Evolutionary conservation across 2,329 filamentous ascomycete species (phyloP).

Genomic region (Colletotrichum sidae): DNA sequence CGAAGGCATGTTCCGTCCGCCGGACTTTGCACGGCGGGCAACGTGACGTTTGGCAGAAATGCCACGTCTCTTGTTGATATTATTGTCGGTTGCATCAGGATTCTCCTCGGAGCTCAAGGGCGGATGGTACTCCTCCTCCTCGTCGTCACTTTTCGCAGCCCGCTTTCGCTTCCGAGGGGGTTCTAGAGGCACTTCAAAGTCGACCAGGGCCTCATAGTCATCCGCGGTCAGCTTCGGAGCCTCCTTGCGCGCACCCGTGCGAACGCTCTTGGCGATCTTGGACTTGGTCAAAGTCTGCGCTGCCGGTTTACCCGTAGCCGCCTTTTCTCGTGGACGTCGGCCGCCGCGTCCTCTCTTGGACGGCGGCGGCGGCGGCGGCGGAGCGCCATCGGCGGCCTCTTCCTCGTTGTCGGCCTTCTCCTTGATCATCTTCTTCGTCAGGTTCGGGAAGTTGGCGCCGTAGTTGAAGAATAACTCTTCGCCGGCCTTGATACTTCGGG

Average conservation of each 20-base stretch:
- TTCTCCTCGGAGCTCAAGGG: conserved; percentile 33
- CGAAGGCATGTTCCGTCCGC: conserved; percentile 13
- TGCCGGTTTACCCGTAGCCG: conserved; percentile 17
- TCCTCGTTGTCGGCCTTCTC: conserved; percentile 49
- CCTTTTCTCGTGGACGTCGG: conserved; percentile 6
- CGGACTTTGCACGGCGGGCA: conserved; percentile 20
- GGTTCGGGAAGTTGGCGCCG: conserved; percentile 74
- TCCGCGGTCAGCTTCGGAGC: conserved; percentile 28
- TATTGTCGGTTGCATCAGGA: not conserved
- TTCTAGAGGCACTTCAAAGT: conserved; percentile 13
- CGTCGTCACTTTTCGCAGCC: conserved; percentile 26
- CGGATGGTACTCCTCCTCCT: conserved; percentile 35
- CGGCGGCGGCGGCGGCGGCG: not conserved
- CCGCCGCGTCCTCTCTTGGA: conserved; percentile 26
- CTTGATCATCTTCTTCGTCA: conserved; percentile 64
- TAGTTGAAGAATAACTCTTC: conserved; percentile 89
- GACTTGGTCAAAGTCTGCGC: conserved; percentile 24
- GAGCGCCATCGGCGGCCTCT: conserved; percentile 21
- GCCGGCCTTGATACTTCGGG: conserved; percentile 74
- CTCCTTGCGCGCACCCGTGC: conserved; percentile 34
- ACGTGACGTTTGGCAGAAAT: conserved; percentile 9
- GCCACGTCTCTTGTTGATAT: conserved; percentile 1
- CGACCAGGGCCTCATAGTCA: conserved; percentile 30
- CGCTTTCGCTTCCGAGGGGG: conserved; percentile 31
- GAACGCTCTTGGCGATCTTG: conserved; percentile 32